These are phyloP conservation scores for Paraphoma chrysanthemicola DNA, from an alignment of 2,329 filamentous ascomycete species.

Conservation along the genomic window DNA sequence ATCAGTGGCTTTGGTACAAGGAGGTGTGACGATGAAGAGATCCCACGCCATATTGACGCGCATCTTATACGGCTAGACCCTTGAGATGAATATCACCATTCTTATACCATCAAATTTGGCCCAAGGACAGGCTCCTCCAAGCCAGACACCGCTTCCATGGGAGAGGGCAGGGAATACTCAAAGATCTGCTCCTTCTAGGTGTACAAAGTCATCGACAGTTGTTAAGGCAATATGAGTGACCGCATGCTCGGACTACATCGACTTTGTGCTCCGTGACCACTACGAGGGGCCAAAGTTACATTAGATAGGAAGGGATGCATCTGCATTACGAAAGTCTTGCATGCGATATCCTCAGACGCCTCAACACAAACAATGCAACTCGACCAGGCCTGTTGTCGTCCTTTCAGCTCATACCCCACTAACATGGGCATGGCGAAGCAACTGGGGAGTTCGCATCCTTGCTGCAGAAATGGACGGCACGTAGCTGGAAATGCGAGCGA, in stretches of 20 bases:
- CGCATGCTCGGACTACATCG: neutral
- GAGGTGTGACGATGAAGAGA: too few species aligned
- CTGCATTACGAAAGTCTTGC: neutral
- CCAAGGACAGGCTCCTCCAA: too few species aligned
- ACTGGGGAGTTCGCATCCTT: neutral
- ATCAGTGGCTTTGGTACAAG: too few species aligned
- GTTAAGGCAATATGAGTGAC: neutral
- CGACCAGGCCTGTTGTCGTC: neutral
- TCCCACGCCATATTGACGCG: too few species aligned
- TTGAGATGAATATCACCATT: too few species aligned
- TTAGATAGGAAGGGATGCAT: neutral
- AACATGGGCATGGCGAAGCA: neutral
- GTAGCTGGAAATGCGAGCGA: neutral
- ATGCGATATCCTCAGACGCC: neutral
- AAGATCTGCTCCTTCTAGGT: too few species aligned
- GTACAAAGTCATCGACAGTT: too few species aligned
- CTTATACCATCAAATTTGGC: too few species aligned
- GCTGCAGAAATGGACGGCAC: neutral
- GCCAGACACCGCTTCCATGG: too few species aligned
- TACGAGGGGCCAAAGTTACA: neutral
- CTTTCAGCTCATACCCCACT: neutral
- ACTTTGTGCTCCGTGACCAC: neutral
- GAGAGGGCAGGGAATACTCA: too few species aligned
- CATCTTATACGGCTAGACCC: too few species aligned
- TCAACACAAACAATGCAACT: neutral